Evolutionary conservation across 768 basidiomycete species (phyloP).

Genomic region (Tricholoma hemisulphureum): DNA sequence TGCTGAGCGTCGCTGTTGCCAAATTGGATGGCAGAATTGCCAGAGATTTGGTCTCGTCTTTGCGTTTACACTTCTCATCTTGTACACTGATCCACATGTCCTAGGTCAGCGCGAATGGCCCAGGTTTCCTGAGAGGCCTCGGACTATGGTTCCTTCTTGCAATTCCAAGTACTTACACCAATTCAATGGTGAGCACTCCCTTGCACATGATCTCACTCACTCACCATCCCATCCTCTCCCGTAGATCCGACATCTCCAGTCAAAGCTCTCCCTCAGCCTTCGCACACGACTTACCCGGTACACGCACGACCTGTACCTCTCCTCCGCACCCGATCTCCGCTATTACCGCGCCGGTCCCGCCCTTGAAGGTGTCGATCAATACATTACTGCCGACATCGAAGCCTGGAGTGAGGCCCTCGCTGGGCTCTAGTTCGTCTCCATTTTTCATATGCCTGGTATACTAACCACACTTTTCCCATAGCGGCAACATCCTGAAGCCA

Average conservation of each 20-base stretch:
- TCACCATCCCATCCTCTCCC: too few relatives aligned
- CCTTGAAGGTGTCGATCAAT: slow-evolving; percentile 85
- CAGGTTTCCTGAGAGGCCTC: slow-evolving; percentile 79
- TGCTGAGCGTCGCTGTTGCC: slow-evolving; percentile 86
- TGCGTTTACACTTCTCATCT: not conserved
- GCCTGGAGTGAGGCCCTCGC: slow-evolving; percentile 85
- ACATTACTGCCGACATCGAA: slow-evolving; percentile 89
- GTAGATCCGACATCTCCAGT: slow-evolving; percentile 86
- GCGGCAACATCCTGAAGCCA: slow-evolving; percentile 92
- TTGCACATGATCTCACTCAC: too few relatives aligned
- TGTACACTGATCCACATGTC: not conserved
- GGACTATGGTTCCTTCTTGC: slow-evolving; percentile 88
- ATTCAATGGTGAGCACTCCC: slow-evolving; percentile 70
- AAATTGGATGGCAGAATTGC: slow-evolving; percentile 88
- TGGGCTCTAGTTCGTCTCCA: slow-evolving; percentile 78
- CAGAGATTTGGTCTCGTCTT: slow-evolving; percentile 63
- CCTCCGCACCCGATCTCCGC: slow-evolving; percentile 64
- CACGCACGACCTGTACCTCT: slow-evolving; percentile 89
- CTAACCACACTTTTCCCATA: slow-evolving; percentile 27
- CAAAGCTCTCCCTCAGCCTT: slow-evolving; percentile 77
- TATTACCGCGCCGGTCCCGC: slow-evolving; percentile 56
- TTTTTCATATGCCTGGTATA: not conserved
- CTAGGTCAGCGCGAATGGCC: slow-evolving; percentile 77
- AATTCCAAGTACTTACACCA: slow-evolving; percentile 92
- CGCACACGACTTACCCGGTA: slow-evolving; percentile 88